phyloP scores from a whole-genome alignment of 768 basidiomycete species.

The Leucosporidium scottii region DNA sequence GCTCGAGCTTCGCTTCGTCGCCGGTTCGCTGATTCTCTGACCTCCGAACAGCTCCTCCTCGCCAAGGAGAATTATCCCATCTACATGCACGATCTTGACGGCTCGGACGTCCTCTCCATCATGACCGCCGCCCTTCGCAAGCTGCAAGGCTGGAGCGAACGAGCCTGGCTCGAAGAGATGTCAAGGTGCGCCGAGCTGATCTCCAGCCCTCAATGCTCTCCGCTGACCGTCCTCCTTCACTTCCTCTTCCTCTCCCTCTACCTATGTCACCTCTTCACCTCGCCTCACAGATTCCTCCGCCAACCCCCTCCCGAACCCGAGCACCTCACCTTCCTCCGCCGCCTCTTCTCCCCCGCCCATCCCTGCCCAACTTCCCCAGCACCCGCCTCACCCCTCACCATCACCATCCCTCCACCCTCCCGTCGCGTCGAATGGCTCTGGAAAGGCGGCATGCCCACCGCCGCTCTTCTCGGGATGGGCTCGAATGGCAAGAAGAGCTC shows the following conservation, averaged over 20 bases:
- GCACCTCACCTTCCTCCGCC: constrained; percentile 3
- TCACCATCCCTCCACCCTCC: background rate
- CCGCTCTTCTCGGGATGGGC: background rate
- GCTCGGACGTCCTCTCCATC: constrained; percentile 6
- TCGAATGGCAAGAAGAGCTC: background rate
- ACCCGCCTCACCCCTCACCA: background rate
- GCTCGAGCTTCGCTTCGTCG: background rate
- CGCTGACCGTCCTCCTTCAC: background rate
- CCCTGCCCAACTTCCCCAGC: background rate
- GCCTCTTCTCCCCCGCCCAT: background rate
- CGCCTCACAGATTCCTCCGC: background rate
- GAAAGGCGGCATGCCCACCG: background rate
- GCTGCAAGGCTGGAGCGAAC: constrained; percentile 10
- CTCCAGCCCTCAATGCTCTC: background rate
- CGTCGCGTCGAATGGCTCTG: constrained; percentile 1
- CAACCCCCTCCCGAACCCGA: background rate
- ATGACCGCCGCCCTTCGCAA: background rate
- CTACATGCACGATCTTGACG: constrained; percentile 11
- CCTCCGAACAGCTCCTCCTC: background rate
- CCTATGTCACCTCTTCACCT: too few species aligned
- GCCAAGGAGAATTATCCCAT: background rate
- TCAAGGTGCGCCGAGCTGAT: background rate
- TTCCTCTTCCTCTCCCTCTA: background rate
- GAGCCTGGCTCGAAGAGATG: constrained; percentile 2
- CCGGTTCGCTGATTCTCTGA: background rate